phyloP scores from a whole-genome alignment of 371 early-diverging fungal genomes.

The Mucor ambiguus region DNA sequence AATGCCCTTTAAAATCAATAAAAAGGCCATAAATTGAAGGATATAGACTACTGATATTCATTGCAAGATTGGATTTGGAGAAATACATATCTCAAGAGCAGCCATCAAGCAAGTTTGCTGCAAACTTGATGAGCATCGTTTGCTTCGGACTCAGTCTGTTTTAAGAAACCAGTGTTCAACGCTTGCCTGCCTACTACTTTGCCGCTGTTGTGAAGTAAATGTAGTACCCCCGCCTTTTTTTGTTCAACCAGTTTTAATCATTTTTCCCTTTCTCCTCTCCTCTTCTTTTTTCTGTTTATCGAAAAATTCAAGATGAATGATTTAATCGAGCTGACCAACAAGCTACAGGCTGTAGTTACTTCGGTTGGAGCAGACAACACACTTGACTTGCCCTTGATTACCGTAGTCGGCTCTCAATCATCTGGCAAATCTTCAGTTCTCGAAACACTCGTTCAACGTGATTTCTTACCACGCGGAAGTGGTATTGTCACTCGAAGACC shows the following conservation, averaged over 20 bases:
- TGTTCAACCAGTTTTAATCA: neutral
- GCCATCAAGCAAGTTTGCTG: too few species aligned
- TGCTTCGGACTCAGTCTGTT: neutral
- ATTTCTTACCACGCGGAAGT: slow-evolving; percentile 90
- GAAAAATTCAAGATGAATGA: slow-evolving; percentile 40
- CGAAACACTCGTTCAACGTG: slow-evolving; percentile 88
- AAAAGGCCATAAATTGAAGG: too few species aligned
- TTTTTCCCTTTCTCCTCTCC: neutral
- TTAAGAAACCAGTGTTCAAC: neutral
- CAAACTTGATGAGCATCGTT: too few species aligned
- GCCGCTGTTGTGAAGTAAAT: neutral
- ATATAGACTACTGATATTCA: neutral
- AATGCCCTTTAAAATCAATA: neutral
- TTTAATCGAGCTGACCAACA: slow-evolving; percentile 88
- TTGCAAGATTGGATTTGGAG: too few species aligned
- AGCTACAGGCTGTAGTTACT: slow-evolving; percentile 92
- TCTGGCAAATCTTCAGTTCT: slow-evolving; percentile 94
- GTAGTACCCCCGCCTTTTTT: slow-evolving; percentile 8
- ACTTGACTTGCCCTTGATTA: slow-evolving; percentile 93
- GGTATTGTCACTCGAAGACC: slow-evolving; percentile 95
- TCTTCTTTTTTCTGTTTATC: neutral
- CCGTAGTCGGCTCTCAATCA: slow-evolving; percentile 86
- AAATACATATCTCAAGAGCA: too few species aligned
- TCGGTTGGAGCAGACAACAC: slow-evolving; percentile 78
- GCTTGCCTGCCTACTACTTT: neutral